Evolutionary conservation across 2,329 filamentous ascomycete species (phyloP).

Genomic region (Neopestalotiopsis sp.): DNA sequence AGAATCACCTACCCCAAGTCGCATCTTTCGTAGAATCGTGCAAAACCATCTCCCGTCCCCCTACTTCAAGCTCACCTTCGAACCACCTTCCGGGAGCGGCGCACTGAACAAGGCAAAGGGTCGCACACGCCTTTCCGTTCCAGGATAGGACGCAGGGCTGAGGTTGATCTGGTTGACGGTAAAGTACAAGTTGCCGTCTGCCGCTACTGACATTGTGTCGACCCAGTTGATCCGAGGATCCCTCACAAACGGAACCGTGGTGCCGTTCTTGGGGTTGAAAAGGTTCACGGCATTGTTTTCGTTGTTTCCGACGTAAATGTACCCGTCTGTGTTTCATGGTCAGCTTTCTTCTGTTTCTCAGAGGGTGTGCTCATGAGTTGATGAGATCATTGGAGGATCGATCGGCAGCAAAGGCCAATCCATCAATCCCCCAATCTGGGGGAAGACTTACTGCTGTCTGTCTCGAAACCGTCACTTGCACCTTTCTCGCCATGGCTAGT

Average conservation of each 20-base stretch:
- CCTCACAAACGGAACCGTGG: conserved; percentile 46
- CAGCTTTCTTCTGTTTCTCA: background rate
- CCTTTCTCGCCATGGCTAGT: conserved; percentile 51
- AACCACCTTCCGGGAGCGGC: conserved; percentile 28
- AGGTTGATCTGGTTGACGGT: conserved; percentile 53
- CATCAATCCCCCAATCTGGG: too few species aligned
- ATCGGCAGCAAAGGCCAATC: too few species aligned
- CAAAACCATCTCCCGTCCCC: too few species aligned
- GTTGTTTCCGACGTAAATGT: conserved; percentile 54
- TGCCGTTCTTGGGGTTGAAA: conserved; percentile 45
- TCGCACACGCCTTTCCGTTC: conserved; percentile 24
- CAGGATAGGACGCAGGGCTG: conserved; percentile 19
- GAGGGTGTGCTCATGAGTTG: background rate
- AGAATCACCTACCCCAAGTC: too few species aligned
- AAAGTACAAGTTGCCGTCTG: conserved; percentile 57
- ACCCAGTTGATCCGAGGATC: conserved; percentile 49
- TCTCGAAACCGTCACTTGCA: conserved; percentile 56
- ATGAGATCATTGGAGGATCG: too few species aligned
- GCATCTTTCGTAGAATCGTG: too few species aligned
- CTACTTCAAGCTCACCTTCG: conserved; percentile 23
- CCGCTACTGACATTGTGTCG: conserved; percentile 49
- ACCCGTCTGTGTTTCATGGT: conserved; percentile 32
- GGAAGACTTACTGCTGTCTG: conserved; percentile 42
- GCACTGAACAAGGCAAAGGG: conserved; percentile 32
- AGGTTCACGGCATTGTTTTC: conserved; percentile 53